Base-by-base conservation (phyloP, 805 yeast species). In the Debaryomyces prosopidis region DNA sequence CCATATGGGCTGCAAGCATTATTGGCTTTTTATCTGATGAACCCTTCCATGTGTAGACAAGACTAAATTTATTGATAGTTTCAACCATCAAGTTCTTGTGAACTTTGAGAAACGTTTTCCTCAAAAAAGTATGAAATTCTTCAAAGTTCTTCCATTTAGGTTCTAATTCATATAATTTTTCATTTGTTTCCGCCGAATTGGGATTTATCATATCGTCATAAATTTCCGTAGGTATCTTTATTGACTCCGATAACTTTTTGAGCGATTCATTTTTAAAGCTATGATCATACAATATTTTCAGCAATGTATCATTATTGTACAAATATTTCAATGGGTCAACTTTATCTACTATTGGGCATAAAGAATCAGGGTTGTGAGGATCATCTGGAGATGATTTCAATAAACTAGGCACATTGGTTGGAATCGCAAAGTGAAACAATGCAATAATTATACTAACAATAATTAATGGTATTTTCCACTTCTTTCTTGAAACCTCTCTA, bases 21-120 rank as follows among this genome's bases (percentile, higher is more conserved):
- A 71, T 54, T 8, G 76, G 76, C 44, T 66, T 62, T 51, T 62
- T 60, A 10, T 49, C 35, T 16, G 60, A 46, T 3, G 59, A 41
- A 8, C 76, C 76, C 43, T 69, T 45, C 74, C 73, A 70, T 19
- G 72, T 63, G 45, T 57, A 65, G 9, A 71, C 65, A 31, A 71
- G 56, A n/a, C 64, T 68, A 41, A 65, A 61, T 36, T 69, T 65
- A 48, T 69, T 69, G 40, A 70, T 59, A 42, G 58, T 65, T 28
- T 58, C 66, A 8, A 67, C 58, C 45, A 64, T 63, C 48, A 69
- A 57, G 39, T 61, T 58, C 39, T 60, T 54, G 47, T 66, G 63
- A 8, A 66, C 63, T 31, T 58, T 55, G 1, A 75, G 76, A 39
- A 59, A 71, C 1, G 68, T 51, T 18, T 60, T 43, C 32, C 57